These are phyloP conservation scores for Mycena vulgaris DNA, from an alignment of 768 basidiomycete species.

Conservation along the genomic window DNA sequence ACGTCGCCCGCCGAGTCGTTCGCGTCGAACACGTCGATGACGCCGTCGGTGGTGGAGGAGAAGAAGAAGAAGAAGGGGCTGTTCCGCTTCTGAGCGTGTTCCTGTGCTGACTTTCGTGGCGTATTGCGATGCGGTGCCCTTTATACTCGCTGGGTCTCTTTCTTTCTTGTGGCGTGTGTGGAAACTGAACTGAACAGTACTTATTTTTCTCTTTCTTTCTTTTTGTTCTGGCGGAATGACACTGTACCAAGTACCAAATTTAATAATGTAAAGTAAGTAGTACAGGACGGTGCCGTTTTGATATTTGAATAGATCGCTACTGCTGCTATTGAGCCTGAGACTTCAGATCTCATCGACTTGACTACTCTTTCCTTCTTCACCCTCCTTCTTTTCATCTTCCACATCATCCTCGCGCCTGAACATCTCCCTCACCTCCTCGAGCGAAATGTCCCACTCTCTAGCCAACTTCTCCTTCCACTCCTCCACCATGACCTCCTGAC, in stretches of 20 bases:
- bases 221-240: background rate
- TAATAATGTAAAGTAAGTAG: slow-evolving; percentile 31
- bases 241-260: slow-evolving; percentile 28
- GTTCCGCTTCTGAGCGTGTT: slow-evolving; percentile 69
- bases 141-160: slow-evolving; percentile 17
- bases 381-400: too few relatives aligned
- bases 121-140: background rate
- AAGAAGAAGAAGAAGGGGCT: slow-evolving; percentile 87
- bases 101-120: background rate
- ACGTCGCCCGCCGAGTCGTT: slow-evolving; percentile 39
- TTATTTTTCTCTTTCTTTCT: background rate
- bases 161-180: background rate
- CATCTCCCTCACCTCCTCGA: too few relatives aligned
- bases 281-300: background rate
- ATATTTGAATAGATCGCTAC: background rate
- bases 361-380: too few relatives aligned
- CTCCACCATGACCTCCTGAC: too few relatives aligned
- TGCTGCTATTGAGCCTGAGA: too few relatives aligned
- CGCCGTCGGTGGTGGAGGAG: slow-evolving; percentile 60
- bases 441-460: too few relatives aligned
- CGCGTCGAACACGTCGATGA: slow-evolving; percentile 45
- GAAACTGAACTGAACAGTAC: slow-evolving; percentile 19
- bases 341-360: too few relatives aligned
- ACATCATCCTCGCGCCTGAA: too few relatives aligned
- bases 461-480: too few relatives aligned